Evolutionary conservation across 768 basidiomycete species (phyloP).

Genomic region (Boletellus sp.): DNA sequence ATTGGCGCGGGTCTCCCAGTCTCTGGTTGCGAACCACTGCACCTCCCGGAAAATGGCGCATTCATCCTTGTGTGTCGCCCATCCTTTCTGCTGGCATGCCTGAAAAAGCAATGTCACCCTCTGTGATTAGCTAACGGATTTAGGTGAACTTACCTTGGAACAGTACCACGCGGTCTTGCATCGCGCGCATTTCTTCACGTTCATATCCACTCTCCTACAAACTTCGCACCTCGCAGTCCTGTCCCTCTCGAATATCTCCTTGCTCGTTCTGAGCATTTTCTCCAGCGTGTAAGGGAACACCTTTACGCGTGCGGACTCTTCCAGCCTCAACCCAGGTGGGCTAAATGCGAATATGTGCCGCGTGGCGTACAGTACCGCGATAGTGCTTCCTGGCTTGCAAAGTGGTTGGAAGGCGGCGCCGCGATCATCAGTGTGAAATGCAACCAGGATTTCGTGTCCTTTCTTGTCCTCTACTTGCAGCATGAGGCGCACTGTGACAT

Average conservation of each 20-base stretch:
- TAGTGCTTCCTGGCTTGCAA: conserved; percentile 27
- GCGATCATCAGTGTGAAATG: conserved; percentile 32
- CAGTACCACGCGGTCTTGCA: conserved; percentile 30
- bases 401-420: conserved; percentile 19
- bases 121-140: neutral
- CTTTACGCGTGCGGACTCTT: conserved; percentile 22
- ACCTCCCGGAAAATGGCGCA: conserved; percentile 26
- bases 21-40: conserved; percentile 28
- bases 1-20: conserved; percentile 22
- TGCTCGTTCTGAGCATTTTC: conserved; percentile 25
- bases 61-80: conserved; percentile 21
- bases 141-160: conserved; percentile 22
- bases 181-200: conserved; percentile 24
- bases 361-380: conserved; percentile 30
- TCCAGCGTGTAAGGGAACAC: conserved; percentile 28
- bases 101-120: conserved; percentile 9
- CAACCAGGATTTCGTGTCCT: conserved; percentile 23
- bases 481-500: conserved; percentile 25
- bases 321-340: conserved; percentile 27
- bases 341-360: conserved; percentile 30
- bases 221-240: conserved; percentile 21
- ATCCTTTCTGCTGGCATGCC: conserved; percentile 22
- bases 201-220: conserved; percentile 17
- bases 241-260: conserved; percentile 15
- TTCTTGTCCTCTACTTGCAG: conserved; percentile 29